phyloP scores from a whole-genome alignment of 768 basidiomycete species.

The Rhizopogon vinicolor region DNA sequence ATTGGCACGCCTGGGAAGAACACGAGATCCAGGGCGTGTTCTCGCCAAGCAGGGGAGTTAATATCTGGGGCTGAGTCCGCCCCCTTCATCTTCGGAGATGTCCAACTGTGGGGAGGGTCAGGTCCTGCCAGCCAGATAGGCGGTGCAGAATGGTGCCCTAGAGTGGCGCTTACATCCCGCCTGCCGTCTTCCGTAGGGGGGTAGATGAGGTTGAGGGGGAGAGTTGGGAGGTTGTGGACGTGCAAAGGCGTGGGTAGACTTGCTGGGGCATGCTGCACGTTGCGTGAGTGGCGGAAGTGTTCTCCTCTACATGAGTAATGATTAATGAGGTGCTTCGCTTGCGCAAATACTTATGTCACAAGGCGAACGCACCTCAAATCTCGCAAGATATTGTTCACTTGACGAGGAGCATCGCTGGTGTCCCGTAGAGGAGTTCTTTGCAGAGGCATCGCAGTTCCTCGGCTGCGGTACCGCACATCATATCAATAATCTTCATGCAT shows the following conservation, averaged over 20 bases:
- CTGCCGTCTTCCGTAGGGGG: constrained; percentile 6
- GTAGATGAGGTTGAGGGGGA: constrained; percentile 40
- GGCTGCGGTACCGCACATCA: not conserved
- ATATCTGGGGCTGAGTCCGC: constrained; percentile 8
- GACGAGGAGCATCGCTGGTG: constrained; percentile 7
- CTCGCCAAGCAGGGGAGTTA: constrained; percentile 42
- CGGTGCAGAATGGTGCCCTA: not conserved
- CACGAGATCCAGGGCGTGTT: constrained; percentile 50
- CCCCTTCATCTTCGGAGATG: constrained; percentile 6
- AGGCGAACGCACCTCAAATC: constrained; percentile 19
- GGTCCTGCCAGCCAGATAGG: constrained; percentile 39
- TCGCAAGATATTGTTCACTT: constrained; percentile 25
- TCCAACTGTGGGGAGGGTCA: constrained; percentile 57
- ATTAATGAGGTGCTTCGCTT: not conserved
- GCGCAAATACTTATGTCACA: not conserved
- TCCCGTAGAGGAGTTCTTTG: not conserved
- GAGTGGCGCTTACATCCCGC: not conserved
- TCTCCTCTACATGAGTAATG: constrained; percentile 47
- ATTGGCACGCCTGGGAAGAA: constrained; percentile 20
- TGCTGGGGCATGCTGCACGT: constrained; percentile 32
- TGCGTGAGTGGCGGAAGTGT: constrained; percentile 63
- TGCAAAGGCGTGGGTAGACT: constrained; percentile 14
- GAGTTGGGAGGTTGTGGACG: constrained; percentile 38
- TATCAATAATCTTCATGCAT: not conserved
- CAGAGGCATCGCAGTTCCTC: not conserved